A percentile compares a stretch with the other conserved stretches of the same genome.
These are phyloP conservation scores for Sisymbrium irio DNA, from an alignment of 345 rosid genomes.

Conservation along the genomic window DNA sequence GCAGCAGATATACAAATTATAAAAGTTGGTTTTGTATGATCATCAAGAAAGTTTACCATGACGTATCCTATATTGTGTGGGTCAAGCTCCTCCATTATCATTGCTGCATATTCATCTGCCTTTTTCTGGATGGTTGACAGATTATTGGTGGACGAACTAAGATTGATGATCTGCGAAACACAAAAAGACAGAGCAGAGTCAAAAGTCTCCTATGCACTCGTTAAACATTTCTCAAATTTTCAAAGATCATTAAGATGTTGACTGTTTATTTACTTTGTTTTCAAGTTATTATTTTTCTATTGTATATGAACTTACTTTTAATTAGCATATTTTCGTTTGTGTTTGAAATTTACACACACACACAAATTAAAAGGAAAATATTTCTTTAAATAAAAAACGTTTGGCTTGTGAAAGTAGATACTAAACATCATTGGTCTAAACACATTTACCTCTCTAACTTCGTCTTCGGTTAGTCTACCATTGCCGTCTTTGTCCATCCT, in stretches of 20 bases:
- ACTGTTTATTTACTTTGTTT: background rate
- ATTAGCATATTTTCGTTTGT: too few relatives aligned
- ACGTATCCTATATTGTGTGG: slow-evolving; percentile 58
- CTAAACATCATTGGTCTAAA: background rate
- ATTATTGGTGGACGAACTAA: slow-evolving; percentile 50
- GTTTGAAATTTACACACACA: too few relatives aligned
- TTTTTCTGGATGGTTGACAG: slow-evolving; percentile 55
- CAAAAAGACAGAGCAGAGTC: background rate
- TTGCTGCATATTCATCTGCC: slow-evolving; percentile 70
- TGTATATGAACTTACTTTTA: too few relatives aligned
- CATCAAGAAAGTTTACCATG: slow-evolving; percentile 43
- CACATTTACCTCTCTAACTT: slow-evolving; percentile 48
- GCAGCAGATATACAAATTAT: background rate
- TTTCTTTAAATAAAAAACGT: too few relatives aligned
- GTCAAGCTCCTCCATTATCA: slow-evolving; percentile 78
- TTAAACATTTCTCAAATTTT: background rate
- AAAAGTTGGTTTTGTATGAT: background rate
- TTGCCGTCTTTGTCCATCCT: slow-evolving; percentile 40
- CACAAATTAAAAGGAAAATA: too few relatives aligned
- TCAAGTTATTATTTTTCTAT: too few relatives aligned
- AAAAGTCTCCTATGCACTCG: background rate
- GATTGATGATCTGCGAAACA: slow-evolving; percentile 49
- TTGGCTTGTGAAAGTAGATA: background rate
- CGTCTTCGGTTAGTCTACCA: slow-evolving; percentile 40
- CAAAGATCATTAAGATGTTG: background rate